These are phyloP conservation scores for Pestalotiopsis sp. DNA, from an alignment of 2,329 filamentous ascomycete genomes.

Conservation along the genomic window DNA sequence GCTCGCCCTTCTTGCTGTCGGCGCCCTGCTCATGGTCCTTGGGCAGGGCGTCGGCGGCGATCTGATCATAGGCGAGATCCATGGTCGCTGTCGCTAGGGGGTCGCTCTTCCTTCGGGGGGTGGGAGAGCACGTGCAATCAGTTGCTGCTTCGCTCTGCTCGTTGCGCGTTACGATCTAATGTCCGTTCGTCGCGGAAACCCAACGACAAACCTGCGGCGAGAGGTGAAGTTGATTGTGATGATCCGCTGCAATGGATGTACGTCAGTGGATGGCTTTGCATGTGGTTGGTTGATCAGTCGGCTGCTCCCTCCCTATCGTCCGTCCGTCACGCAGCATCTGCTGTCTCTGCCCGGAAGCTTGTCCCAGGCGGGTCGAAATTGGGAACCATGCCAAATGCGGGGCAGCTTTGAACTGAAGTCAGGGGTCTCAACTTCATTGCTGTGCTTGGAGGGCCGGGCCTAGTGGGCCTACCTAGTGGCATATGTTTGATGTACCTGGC, in stretches of 20 bases:
- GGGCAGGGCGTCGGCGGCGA: constrained; percentile 78
- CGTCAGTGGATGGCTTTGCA: not conserved
- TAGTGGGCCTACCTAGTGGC: not conserved
- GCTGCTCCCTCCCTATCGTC: constrained; percentile 10
- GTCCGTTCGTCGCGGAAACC: not conserved
- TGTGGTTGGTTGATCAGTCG: constrained; percentile 9
- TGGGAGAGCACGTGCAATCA: not conserved
- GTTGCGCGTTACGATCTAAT: not conserved
- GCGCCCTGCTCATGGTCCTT: constrained; percentile 56
- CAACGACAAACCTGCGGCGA: not conserved
- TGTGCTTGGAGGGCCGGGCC: not conserved
- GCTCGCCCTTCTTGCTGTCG: constrained; percentile 44
- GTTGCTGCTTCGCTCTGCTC: not conserved
- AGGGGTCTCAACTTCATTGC: not conserved
- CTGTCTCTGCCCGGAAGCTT: not conserved
- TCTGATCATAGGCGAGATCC: constrained; percentile 98
- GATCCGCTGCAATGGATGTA: not conserved
- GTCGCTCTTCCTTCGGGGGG: not conserved
- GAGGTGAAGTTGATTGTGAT: constrained; percentile 7
- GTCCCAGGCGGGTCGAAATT: constrained; percentile 1
- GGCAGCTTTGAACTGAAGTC: constrained; percentile 4
- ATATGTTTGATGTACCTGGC: not conserved
- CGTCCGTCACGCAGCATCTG: not conserved
- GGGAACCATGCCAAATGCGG: constrained; percentile 15
- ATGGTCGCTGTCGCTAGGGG: constrained; percentile 51